These are phyloP conservation scores for Pythium guiyangense DNA, from an alignment of 352 stramenopile genomes.

Conservation along the genomic window DNA sequence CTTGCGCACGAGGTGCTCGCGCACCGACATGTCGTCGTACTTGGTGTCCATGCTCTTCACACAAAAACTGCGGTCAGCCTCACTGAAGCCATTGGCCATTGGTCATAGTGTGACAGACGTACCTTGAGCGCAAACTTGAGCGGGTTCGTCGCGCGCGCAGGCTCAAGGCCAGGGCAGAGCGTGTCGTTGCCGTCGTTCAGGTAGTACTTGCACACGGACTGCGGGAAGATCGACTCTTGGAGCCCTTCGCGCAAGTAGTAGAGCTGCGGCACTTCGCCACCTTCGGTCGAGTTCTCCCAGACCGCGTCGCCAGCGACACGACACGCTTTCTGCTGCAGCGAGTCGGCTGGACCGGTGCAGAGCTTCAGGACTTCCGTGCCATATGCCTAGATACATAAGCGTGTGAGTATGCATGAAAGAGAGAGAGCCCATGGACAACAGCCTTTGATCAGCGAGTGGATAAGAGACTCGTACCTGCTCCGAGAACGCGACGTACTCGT, in stretches of 20 bases:
- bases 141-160: slow-evolving; percentile 49
- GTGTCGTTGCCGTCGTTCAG: slow-evolving; percentile 51
- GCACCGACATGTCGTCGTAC: slow-evolving; percentile 79
- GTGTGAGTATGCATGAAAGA: not conserved
- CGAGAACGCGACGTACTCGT: slow-evolving; percentile 78
- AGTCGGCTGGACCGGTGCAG: slow-evolving; percentile 57
- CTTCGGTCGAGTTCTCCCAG: slow-evolving; percentile 80
- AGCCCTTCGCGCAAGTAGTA: slow-evolving; percentile 80
- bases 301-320: slow-evolving; percentile 64
- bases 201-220: slow-evolving; percentile 72
- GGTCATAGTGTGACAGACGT: not conserved
- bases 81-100: not conserved
- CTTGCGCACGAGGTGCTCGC: slow-evolving; percentile 62
- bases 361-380: slow-evolving; percentile 66
- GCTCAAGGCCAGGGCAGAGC: slow-evolving; percentile 56
- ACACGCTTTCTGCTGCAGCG: slow-evolving; percentile 62
- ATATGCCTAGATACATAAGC: slow-evolving; percentile 37
- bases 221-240: slow-evolving; percentile 65
- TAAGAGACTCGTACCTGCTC: slow-evolving; percentile 39
- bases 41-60: slow-evolving; percentile 66
- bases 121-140: slow-evolving; percentile 67
- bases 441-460: not conserved
- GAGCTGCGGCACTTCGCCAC: slow-evolving; percentile 62
- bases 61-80: not conserved
- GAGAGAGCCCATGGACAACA: too few relatives aligned